Conservation (phyloP, 495 filamentous ascomycete genomes). For the Xeromyces bisporus region DNA sequence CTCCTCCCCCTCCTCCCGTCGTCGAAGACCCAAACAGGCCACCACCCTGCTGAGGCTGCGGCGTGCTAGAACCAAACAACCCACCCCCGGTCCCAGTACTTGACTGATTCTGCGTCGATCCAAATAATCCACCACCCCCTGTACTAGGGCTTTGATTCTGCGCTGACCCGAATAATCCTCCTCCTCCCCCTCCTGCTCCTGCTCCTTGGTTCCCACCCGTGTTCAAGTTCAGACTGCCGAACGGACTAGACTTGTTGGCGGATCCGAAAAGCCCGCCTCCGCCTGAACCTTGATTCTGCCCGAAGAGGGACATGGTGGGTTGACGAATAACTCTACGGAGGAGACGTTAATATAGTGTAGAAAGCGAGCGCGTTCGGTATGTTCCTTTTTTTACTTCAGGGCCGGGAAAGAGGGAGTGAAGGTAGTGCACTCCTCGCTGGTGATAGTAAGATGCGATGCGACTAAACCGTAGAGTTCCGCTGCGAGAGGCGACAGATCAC, state of each 20-base stretch:
- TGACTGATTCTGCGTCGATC: conserved; percentile 11
- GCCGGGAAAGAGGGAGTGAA: too few relatives aligned
- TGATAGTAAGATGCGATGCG: too few relatives aligned
- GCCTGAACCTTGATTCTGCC: conserved; percentile 8
- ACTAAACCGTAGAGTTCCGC: too few relatives aligned
- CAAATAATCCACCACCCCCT: conserved; percentile 12
- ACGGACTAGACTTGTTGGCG: conserved; percentile 1
- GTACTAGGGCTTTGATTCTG: conserved; percentile 6
- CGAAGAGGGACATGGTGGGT: conserved; percentile 27
- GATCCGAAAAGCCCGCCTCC: conserved; percentile 4
- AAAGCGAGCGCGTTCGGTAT: too few relatives aligned
- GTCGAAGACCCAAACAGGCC: conserved; percentile 17
- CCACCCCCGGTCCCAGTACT: background rate
- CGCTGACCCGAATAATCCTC: conserved; percentile 14
- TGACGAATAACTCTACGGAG: background rate
- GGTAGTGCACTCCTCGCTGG: too few relatives aligned
- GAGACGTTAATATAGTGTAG: background rate
- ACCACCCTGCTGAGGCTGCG: conserved; percentile 14
- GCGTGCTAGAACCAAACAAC: conserved; percentile 1
- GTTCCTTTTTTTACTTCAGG: too few relatives aligned
- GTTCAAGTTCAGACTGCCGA: conserved; percentile 7
- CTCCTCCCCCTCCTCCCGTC: conserved; percentile 9
- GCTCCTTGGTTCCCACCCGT: conserved; percentile 8
- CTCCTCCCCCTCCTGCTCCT: too few relatives aligned
- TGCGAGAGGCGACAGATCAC: too few relatives aligned